These are phyloP conservation scores for Saururus chinensis DNA, from an alignment of 164 flowering plant species.

Conservation along the genomic window DNA sequence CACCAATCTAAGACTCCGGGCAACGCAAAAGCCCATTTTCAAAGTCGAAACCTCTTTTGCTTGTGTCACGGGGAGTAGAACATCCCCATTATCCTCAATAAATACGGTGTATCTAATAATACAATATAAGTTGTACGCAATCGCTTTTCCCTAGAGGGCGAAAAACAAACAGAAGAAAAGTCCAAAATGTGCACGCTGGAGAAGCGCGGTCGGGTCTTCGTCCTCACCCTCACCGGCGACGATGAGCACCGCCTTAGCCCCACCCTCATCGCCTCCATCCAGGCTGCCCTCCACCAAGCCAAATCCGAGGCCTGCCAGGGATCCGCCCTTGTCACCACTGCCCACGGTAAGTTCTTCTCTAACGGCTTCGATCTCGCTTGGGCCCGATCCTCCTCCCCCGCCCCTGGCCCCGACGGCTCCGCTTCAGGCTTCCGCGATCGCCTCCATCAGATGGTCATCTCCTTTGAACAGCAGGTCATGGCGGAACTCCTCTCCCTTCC, in stretches of 20 bases:
- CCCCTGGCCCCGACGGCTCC: constrained; percentile 4
- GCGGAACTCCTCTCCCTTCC: constrained; percentile 57
- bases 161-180: not conserved
- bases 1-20: too few relatives aligned
- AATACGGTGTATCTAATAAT: too few relatives aligned
- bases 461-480: constrained; percentile 15
- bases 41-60: too few relatives aligned
- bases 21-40: too few relatives aligned
- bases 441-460: constrained; percentile 12
- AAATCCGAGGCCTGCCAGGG: constrained; percentile 32
- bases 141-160: too few relatives aligned
- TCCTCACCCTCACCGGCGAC: constrained; percentile 24
- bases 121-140: too few relatives aligned
- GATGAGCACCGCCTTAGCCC: constrained; percentile 22
- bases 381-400: constrained; percentile 27
- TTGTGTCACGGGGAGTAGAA: too few relatives aligned
- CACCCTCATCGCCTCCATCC: constrained; percentile 23
- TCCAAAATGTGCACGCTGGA: constrained; percentile 4
- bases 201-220: constrained; percentile 25
- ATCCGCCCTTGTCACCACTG: constrained; percentile 60
- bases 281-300: constrained; percentile 24
- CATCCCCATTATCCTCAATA: too few relatives aligned
- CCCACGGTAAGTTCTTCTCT: constrained; percentile 76
- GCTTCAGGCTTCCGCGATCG: constrained; percentile 14
- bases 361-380: constrained; percentile 76